These are phyloP conservation scores for Puccinia novopanici DNA, from an alignment of 1,284 basidiomycete genomes.

Conservation along the genomic window DNA sequence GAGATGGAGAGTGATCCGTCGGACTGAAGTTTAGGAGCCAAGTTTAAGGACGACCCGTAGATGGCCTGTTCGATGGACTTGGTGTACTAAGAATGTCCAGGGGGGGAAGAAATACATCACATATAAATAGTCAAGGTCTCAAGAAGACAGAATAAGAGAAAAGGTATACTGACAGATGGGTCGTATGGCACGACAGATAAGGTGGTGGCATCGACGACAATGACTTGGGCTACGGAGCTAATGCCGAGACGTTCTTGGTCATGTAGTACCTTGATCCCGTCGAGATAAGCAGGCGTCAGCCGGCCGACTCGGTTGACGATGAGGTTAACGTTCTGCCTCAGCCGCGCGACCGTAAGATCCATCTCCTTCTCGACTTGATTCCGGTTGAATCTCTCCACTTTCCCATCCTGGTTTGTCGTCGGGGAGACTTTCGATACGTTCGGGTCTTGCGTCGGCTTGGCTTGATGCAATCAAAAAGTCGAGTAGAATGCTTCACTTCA, in stretches of 20 bases:
- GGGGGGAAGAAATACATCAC: neutral
- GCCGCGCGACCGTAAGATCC: neutral
- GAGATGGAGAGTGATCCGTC: constrained; percentile 32
- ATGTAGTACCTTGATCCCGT: constrained; percentile 32
- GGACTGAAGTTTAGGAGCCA: constrained; percentile 29
- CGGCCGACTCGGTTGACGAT: constrained; percentile 36
- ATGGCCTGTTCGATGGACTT: constrained; percentile 37
- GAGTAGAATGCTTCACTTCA: neutral
- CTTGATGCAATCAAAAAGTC: neutral
- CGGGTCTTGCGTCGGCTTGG: neutral
- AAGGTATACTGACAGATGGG: constrained; percentile 1
- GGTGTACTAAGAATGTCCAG: neutral
- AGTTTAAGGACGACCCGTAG: constrained; percentile 24
- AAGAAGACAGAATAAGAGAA: neutral
- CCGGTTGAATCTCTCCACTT: constrained; percentile 2
- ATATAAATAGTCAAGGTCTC: neutral
- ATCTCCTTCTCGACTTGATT: constrained; percentile 38
- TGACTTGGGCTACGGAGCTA: constrained; percentile 12
- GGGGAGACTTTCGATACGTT: constrained; percentile 1
- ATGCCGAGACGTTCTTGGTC: constrained; percentile 1
- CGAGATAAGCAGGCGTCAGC: constrained; percentile 31
- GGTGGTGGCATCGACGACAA: constrained; percentile 19
- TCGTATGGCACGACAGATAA: constrained; percentile 33
- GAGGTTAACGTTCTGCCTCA: constrained; percentile 18
- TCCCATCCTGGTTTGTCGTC: neutral